These are phyloP conservation scores for Furcasterigmium furcatum DNA, from an alignment of 2,329 filamentous ascomycete genomes.

Conservation along the genomic window DNA sequence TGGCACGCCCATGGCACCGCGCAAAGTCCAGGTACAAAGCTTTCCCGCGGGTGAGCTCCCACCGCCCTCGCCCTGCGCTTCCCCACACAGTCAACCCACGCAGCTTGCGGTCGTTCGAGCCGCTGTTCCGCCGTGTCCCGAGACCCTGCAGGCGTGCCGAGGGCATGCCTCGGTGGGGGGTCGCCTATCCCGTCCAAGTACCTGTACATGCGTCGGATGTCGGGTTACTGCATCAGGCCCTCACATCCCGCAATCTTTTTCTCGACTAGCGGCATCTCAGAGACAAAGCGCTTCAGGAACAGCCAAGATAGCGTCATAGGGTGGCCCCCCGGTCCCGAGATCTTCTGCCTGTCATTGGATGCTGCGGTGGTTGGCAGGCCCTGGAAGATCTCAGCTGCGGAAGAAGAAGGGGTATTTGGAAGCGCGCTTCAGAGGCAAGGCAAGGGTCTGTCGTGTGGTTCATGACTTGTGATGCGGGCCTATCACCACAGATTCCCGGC, in stretches of 20 bases:
- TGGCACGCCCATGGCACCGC: background rate
- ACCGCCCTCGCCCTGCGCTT: background rate
- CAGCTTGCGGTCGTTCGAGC: conserved; percentile 11
- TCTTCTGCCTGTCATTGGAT: background rate
- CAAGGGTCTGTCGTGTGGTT: too few relatives aligned
- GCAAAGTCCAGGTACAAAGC: conserved; percentile 2
- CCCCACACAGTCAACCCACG: background rate
- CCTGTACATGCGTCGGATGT: conserved; percentile 1
- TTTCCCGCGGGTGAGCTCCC: background rate
- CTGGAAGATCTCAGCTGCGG: background rate
- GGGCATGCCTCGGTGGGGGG: background rate
- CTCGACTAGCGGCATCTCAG: too few relatives aligned
- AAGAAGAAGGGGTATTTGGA: background rate
- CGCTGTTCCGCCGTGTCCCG: conserved; percentile 8
- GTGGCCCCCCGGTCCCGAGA: background rate
- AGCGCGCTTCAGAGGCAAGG: background rate
- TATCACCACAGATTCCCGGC: conserved; percentile 1
- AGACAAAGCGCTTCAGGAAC: background rate
- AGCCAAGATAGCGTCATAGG: conserved; percentile 2
- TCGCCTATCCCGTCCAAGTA: background rate
- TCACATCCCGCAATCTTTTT: background rate
- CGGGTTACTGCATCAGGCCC: background rate
- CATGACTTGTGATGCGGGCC: conserved; percentile 1
- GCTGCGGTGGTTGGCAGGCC: background rate
- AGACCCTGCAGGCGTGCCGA: conserved; percentile 6